Percentiles rank a stretch among this genome's conserved stretches.
phyloP scores from a whole-genome alignment of 2,329 filamentous ascomycete genomes.

The Colletotrichum costaricense region DNA sequence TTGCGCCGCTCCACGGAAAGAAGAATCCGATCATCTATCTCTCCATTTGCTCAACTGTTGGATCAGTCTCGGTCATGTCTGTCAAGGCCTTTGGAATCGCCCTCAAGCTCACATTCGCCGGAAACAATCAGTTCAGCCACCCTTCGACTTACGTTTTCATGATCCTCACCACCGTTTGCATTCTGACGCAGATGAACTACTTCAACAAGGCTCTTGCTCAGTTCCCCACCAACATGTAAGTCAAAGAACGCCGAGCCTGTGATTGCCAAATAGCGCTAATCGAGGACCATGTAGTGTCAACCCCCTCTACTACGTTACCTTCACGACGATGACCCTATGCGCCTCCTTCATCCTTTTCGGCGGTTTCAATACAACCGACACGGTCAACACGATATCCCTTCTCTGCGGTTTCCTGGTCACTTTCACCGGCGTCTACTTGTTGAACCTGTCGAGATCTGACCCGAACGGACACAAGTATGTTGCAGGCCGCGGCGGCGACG shows the following conservation, averaged over 20 bases:
- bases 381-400: conserved; percentile 91
- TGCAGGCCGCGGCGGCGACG: conserved; percentile 70
- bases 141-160: conserved; percentile 98
- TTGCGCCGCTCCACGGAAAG: conserved; percentile 90
- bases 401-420: conserved; percentile 94
- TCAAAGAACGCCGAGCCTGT: conserved; percentile 34
- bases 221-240: conserved; percentile 97
- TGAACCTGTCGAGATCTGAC: conserved; percentile 94
- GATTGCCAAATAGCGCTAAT: conserved; percentile 20
- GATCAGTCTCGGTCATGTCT: conserved; percentile 98
- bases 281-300: conserved; percentile 74
- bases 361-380: conserved; percentile 94
- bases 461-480: conserved; percentile 80
- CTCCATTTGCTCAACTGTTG: conserved; percentile 97
- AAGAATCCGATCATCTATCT: conserved; percentile 97
- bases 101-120: conserved; percentile 91
- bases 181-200: conserved; percentile 99
- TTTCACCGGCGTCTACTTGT: conserved; percentile 93
- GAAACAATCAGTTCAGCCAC: conserved; percentile 94
- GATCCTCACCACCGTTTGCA: conserved; percentile 92
- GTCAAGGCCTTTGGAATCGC: conserved; percentile 99
- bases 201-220: conserved; percentile 98
- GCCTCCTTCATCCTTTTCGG: conserved; percentile 96
- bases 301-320: conserved; percentile 96
- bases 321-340: conserved; percentile 92